Conservation (phyloP, 495 filamentous ascomycete genomes). For the Friedmanniomyces endolithicus region DNA sequence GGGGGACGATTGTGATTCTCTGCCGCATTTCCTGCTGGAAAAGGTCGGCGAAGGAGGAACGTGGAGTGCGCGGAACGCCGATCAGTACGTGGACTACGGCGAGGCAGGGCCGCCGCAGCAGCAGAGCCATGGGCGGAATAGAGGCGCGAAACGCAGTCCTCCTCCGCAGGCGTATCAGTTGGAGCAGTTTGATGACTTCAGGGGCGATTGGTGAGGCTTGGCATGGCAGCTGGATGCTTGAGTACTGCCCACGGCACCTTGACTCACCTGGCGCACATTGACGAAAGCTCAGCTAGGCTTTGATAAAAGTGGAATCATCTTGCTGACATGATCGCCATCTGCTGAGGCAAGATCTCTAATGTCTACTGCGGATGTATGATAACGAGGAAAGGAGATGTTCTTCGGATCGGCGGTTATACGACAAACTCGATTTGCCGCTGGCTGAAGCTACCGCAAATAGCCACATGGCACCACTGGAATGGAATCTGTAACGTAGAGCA, state of each 20-base stretch:
- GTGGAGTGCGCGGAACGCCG: not conserved
- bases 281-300: too few relatives aligned
- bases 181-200: not conserved
- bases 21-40: not conserved
- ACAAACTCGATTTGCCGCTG: too few relatives aligned
- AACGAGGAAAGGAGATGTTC: too few relatives aligned
- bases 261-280: too few relatives aligned
- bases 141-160: not conserved
- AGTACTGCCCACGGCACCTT: too few relatives aligned
- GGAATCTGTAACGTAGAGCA: not conserved
- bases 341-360: too few relatives aligned
- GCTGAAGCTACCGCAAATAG: too few relatives aligned
- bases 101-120: not conserved
- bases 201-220: not conserved
- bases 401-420: too few relatives aligned
- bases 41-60: not conserved
- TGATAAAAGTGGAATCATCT: too few relatives aligned
- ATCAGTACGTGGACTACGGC: not conserved
- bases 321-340: too few relatives aligned
- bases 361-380: too few relatives aligned
- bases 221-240: not conserved
- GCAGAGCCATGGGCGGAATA: not conserved
- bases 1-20: constrained; percentile 9
- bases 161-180: not conserved
- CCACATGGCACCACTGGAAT: too few relatives aligned